Base-by-base conservation (phyloP, 441 rosid genomes). In the Bocquillonia castaneifolia region DNA sequence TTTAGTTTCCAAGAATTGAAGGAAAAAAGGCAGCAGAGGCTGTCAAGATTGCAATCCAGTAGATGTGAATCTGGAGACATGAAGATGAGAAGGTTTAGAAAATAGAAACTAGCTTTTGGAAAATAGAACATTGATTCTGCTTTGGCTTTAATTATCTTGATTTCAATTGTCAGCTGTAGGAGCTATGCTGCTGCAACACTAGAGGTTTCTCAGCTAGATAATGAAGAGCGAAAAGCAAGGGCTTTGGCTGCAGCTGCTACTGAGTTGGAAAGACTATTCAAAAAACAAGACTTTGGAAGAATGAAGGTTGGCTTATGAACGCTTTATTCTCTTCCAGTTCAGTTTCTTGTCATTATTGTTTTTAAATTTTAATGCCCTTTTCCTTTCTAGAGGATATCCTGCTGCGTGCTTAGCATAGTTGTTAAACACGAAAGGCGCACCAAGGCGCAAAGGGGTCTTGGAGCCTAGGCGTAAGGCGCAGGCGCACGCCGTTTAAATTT, bases 201-300 rank as follows among this genome's bases (percentile, higher is more conserved):
- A 72, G 94, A 90, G 77, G 81, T 88, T 61, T 82, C 96, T 76
- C 96, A 87, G 72, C 88, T 83, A 25, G 93, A 86, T 64, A 85
- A 88, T 69, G 98, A 87, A 77, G 98, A 90, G 79, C 80, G 84
- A 61, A 94, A 87, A 82, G 85, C 84, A 70, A 76, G 84, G 64
- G 89, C 89, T 74, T 82, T 90, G 69, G 92, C 89, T 75, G 97
- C 98, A 60, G 99, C 99, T 66, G 81, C 89, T 47, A 82, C 82
- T 32, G 99, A 94, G 78, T 77, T 92, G 72, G 99, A 94, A 78
- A 86, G 89, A 73, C 86, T 90, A 70, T 94, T 94, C 82, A 81
- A 72, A 53, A 94, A 92, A 77, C 87, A 88, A 70, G 97, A 94
- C 81, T 94, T 94, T 78, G 66, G 80, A 72, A 85, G 80, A 83